These are phyloP conservation scores for Coemansia sp. DNA, from an alignment of 192 early-diverging fungal species.

Conservation along the genomic window DNA sequence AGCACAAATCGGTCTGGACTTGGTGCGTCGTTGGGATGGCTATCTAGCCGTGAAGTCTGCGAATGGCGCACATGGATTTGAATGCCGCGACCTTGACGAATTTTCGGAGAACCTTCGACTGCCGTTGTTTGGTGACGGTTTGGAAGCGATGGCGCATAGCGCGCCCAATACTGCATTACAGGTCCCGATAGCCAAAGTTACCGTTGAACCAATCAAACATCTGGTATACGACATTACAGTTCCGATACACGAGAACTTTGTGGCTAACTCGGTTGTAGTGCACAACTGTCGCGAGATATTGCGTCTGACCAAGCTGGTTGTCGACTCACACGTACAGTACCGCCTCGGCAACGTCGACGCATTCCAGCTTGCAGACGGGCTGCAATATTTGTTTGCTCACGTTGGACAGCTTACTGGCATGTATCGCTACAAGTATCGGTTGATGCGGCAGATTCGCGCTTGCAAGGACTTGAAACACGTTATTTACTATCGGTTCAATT, in stretches of 20 bases:
- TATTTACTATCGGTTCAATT: conserved; percentile 87
- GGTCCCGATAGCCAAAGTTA: conserved; percentile 20
- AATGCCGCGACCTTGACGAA: conserved; percentile 7
- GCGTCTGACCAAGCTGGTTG: conserved; percentile 92
- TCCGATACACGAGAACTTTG: conserved; percentile 53
- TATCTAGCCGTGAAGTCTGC: conserved; percentile 2
- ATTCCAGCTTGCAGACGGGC: conserved; percentile 97
- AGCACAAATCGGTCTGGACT: conserved; percentile 16
- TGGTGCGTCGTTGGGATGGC: conserved; percentile 36
- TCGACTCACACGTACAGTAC: conserved; percentile 98
- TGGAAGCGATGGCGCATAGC: neutral
- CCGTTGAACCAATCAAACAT: conserved; percentile 5
- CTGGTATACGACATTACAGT: conserved; percentile 56
- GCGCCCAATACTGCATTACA: conserved; percentile 22
- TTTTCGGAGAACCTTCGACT: conserved; percentile 17
- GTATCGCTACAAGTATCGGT: conserved; percentile 98
- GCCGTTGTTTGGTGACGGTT: neutral
- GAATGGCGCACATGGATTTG: neutral
- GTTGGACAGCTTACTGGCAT: conserved; percentile 99
- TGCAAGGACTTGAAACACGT: conserved; percentile 94
- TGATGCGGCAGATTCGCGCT: conserved; percentile 97
- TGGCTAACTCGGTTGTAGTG: conserved; percentile 48
- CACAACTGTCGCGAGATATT: conserved; percentile 88
- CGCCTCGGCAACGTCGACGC: conserved; percentile 97
- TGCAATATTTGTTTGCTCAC: conserved; percentile 98